Evolutionary conservation across 108 stramenopile species (phyloP), one percentile per base, ranked within the genome.

Genomic region (Cafeteria roenbergensis): DNA sequence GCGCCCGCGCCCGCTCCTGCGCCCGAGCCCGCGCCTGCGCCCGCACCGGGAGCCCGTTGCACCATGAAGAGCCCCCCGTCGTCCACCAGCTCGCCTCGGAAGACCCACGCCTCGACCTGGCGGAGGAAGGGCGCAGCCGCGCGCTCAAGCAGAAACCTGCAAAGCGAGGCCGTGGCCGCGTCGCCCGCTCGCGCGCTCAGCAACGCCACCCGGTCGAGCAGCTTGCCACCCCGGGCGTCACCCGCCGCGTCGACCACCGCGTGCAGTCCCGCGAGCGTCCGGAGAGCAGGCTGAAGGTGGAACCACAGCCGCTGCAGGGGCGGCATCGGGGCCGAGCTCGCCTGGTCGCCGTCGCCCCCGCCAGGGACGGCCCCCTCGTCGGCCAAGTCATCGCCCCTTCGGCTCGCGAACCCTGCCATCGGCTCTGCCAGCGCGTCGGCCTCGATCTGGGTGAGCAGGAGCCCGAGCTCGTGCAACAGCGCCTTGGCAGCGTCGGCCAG

Each of bases 391-490:
- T 72, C 62, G 74, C 75, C 53, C 69, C 50, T 34, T 64, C 58
- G 58, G 66, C 75, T 71, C 66, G 61, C 29, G 75, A 58, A 28
- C 67, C 67, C 37, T 75, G 71, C 36, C 51, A 76, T 9, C 22
- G 33, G 54, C 21, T 32, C 55, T 52, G 34, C 42, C 2, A 29
- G 25, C 17, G 51, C 37, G 53, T 68, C 32, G 28, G 59, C 30
- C 66, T 80, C 79, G 29, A 80, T 63, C 72, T 80, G 79, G 0
- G 75, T 69, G 0, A 80, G 70, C 21, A 78, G 63, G 21, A 78
- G 48, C 22, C 38, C 57, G 36, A 67, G 78, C 54, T 77, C 77
- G 27, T 55, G 24, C 17, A 80, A 59, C 56, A 78, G 51, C 34
- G 36, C 65, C 34, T 37, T 37, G 61, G 72, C 24, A 22, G 71